phyloP scores from a whole-genome alignment of 768 basidiomycete genomes.

The Crassisporium funariophilum region DNA sequence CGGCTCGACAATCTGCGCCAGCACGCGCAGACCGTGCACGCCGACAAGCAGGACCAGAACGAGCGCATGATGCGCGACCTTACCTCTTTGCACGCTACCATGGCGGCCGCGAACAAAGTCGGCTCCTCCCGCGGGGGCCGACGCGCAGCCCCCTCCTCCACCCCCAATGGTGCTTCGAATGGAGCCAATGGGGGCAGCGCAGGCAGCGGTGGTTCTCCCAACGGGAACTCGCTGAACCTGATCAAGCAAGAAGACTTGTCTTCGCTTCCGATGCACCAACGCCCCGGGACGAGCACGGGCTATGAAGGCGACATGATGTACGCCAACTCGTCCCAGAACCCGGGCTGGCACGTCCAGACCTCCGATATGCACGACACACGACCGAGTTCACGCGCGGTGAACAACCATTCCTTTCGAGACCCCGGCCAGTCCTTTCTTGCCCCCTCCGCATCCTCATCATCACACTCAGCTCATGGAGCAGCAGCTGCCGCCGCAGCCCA shows the following conservation, averaged over 20 bases:
- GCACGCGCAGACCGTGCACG: constrained; percentile 95
- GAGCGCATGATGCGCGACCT: constrained; percentile 92
- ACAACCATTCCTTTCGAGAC: constrained; percentile 68
- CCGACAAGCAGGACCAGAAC: constrained; percentile 90
- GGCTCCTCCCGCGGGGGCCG: constrained; percentile 21
- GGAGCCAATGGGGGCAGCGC: constrained; percentile 4
- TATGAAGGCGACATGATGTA: constrained; percentile 52
- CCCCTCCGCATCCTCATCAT: constrained; percentile 21
- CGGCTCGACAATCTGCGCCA: constrained; percentile 96
- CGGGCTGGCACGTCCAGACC: too few relatives aligned
- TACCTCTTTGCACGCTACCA: constrained; percentile 78
- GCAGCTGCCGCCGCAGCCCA: constrained; percentile 36
- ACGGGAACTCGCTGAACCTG: constrained; percentile 19
- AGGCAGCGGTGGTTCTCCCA: constrained; percentile 13
- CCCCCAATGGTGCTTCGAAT: constrained; percentile 10
- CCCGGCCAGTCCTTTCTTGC: constrained; percentile 81
- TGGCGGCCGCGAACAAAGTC: constrained; percentile 62
- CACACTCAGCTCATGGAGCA: constrained; percentile 29
- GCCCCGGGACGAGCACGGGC: constrained; percentile 74
- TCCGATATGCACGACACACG: too few relatives aligned
- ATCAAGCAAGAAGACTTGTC: constrained; percentile 45
- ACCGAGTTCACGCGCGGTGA: constrained; percentile 9
- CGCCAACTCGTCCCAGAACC: constrained; percentile 20
- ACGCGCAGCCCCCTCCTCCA: constrained; percentile 19
- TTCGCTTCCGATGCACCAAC: constrained; percentile 39